Base-by-base conservation (phyloP, 2,329 filamentous ascomycete genomes). In the Stenocarpella maydis region DNA sequence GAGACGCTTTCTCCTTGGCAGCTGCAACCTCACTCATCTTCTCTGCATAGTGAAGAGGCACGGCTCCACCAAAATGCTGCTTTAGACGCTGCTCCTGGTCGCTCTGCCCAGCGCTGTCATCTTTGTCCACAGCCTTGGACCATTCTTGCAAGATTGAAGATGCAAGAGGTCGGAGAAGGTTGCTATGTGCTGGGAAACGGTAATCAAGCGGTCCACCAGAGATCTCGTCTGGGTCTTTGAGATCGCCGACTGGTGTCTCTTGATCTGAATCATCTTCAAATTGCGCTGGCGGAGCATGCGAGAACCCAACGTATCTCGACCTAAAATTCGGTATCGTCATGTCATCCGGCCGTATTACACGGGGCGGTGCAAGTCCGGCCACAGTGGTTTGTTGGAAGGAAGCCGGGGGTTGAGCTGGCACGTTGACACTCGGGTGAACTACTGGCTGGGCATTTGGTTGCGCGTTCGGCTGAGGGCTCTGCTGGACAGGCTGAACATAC, bases 1-100 rank as follows among this genome's bases (percentile, higher is more conserved):
- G 54, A 39, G 64, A 65, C 5, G 64, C 67, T 49, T 69, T 71
- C 49, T 71, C 68, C 63, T 71, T 71, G 24, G 63, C 67, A 50
- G 70, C 55, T 15, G 21, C 50, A 8, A 50, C 39, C 52, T 69
- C 63, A 45, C 52, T 55, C 34, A 71, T 43, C 19, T 15, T 58
- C 4, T 69, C 58, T 19, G 61, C 67, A 12, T 71, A 71, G 19
- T 63, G 26, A 2, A 61, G 49, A n/a, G 70, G 70, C 12, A 71
- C 37, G 26, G 19, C 24, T n/a, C 67, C 67, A 3, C 70, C 70
- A 21, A 69, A 60, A 31, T 69, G 52, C 19, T 61, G 63, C 34
- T 61, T 69, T 21, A 71, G 55, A 21, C 64, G 70, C 54, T 60
- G 63, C 28, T 64, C 67, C 28, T 67, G 67, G n/a, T 65, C 63